Conservation (phyloP, 2,329 filamentous ascomycete species). For the Trichophyton benhamiae region DNA sequence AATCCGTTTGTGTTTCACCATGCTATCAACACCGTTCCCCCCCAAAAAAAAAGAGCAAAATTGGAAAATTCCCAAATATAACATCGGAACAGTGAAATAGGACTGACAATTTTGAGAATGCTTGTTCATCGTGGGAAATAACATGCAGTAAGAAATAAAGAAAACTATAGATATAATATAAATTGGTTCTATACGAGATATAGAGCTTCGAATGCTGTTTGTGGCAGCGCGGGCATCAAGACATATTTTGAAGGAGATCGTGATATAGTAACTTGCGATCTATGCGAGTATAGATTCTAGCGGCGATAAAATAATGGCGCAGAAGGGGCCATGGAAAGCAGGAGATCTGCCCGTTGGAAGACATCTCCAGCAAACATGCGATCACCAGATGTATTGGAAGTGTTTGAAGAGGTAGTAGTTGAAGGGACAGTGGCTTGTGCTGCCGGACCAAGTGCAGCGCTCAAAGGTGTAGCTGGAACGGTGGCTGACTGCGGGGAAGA, state of each 20-base stretch:
- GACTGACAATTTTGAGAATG: neutral
- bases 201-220: neutral
- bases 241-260: neutral
- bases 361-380: conserved; percentile 39
- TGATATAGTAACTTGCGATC: neutral
- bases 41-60: neutral
- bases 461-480: conserved; percentile 75
- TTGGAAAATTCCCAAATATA: neutral
- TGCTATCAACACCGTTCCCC: neutral
- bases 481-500: conserved; percentile 41
- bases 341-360: conserved; percentile 38
- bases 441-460: conserved; percentile 76
- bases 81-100: neutral
- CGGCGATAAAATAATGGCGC: conserved; percentile 31
- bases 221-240: neutral
- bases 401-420: conserved; percentile 31
- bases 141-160: neutral
- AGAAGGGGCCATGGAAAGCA: conserved; percentile 34
- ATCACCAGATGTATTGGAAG: conserved; percentile 37
- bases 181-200: neutral
- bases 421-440: conserved; percentile 79
- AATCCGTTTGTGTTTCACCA: neutral
- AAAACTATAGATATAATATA: neutral
- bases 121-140: neutral
- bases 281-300: conserved; percentile 14